phyloP scores from a whole-genome alignment of 2,329 filamentous ascomycete genomes.

The Xylaria sp. region DNA sequence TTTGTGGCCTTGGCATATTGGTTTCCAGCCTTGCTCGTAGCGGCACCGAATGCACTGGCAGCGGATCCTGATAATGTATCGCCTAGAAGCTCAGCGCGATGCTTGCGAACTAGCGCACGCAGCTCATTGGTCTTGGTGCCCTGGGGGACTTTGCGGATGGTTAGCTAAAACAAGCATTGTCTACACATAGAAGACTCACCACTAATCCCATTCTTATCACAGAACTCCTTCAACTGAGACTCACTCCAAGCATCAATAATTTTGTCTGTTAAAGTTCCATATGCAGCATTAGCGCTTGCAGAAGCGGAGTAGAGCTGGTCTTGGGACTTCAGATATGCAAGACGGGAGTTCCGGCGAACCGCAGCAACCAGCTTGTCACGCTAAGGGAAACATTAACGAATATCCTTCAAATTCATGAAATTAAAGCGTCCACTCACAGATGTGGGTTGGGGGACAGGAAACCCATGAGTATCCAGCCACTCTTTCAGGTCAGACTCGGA shows the following conservation, averaged over 20 bases:
- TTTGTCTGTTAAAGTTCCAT: conserved; percentile 78
- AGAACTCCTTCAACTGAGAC: conserved; percentile 86
- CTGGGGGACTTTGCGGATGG: conserved; percentile 71
- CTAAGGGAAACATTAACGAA: conserved; percentile 38
- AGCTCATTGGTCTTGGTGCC: conserved; percentile 91
- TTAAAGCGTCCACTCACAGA: conserved; percentile 47
- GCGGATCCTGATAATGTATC: conserved; percentile 66
- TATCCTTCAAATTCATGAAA: background rate
- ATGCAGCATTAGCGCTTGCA: conserved; percentile 70
- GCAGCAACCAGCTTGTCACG: conserved; percentile 88
- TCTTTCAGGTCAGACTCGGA: conserved; percentile 91
- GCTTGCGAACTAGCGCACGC: conserved; percentile 85
- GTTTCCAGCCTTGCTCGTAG: conserved; percentile 77
- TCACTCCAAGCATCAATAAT: conserved; percentile 92
- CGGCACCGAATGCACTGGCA: conserved; percentile 69
- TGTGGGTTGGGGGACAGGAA: conserved; percentile 82
- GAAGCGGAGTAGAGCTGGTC: conserved; percentile 65
- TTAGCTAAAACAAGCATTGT: conserved; percentile 18
- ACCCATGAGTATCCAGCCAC: conserved; percentile 88
- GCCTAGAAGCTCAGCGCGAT: conserved; percentile 73
- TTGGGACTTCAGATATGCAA: conserved; percentile 73
- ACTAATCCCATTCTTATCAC: conserved; percentile 83
- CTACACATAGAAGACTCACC: conserved; percentile 38
- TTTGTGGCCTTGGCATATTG: conserved; percentile 78
- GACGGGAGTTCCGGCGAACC: conserved; percentile 87